Conservation (phyloP, 371 early-diverging fungal genomes). For the Mucor circinelloides region DNA sequence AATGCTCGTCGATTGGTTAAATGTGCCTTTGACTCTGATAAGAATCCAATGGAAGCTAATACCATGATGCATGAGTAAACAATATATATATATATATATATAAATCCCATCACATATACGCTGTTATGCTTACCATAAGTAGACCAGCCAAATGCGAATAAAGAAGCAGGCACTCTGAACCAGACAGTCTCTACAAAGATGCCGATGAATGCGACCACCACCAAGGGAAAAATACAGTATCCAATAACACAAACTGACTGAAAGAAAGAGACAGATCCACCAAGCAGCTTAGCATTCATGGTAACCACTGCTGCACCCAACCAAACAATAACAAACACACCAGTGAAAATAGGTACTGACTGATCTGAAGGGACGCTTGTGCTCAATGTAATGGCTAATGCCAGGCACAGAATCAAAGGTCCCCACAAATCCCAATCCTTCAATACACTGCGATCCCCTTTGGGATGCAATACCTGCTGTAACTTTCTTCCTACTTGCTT, state of each 20-base stretch:
- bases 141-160: conserved; percentile 80
- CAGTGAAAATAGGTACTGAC: conserved; percentile 82
- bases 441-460: conserved; percentile 65
- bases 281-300: conserved; percentile 89
- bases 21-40: conserved; percentile 70
- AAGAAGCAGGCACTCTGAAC: conserved; percentile 70
- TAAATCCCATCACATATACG: neutral
- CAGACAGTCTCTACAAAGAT: conserved; percentile 64
- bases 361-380: conserved; percentile 69
- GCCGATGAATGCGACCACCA: conserved; percentile 71
- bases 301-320: conserved; percentile 89
- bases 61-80: neutral
- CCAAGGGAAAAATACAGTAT: conserved; percentile 92
- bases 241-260: conserved; percentile 94
- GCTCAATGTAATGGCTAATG: conserved; percentile 77
- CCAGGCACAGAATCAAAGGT: conserved; percentile 86
- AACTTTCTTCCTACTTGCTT: conserved; percentile 71
- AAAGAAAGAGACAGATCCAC: conserved; percentile 91
- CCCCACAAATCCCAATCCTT: conserved; percentile 96
- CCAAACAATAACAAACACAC: conserved; percentile 91
- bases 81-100: too few species aligned
- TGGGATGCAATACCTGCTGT: conserved; percentile 74
- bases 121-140: conserved; percentile 60
- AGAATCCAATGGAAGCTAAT: conserved; percentile 78
- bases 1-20: conserved; percentile 79